These are phyloP conservation scores for Litchi chinensis DNA, from an alignment of 345 rosid species.

Conservation along the genomic window DNA sequence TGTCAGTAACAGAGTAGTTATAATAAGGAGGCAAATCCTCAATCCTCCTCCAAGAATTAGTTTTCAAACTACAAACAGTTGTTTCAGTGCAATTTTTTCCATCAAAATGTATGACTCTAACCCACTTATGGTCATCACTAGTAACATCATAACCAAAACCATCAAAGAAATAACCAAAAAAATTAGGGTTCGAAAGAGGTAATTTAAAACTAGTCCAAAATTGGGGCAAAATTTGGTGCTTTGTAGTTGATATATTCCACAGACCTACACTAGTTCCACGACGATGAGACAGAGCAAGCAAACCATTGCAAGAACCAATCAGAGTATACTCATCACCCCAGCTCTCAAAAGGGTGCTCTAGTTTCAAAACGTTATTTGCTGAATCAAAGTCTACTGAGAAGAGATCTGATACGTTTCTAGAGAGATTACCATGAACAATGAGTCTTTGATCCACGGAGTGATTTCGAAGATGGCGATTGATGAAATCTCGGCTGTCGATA, in stretches of 20 bases:
- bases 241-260: not conserved
- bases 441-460: not conserved
- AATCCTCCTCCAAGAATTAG: not conserved
- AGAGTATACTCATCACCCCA: not conserved
- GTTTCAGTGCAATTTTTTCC: not conserved
- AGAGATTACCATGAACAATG: not conserved
- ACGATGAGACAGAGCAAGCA: not conserved
- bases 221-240: not conserved
- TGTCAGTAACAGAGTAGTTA: not conserved
- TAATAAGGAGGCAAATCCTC: not conserved
- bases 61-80: not conserved
- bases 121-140: not conserved
- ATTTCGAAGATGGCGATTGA: not conserved
- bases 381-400: not conserved
- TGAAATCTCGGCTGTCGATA: not conserved
- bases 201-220: not conserved
- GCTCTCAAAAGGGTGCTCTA: not conserved
- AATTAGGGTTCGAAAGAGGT: too few species aligned
- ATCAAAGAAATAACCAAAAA: too few species aligned
- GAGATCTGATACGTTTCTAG: not conserved
- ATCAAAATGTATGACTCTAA: not conserved
- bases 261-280: not conserved
- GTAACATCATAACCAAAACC: not conserved
- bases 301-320: slow-evolving; percentile 5
- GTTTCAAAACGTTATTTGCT: too few species aligned